These are phyloP conservation scores for Talaromyces marneffei DNA, from an alignment of 2,329 filamentous ascomycete species.

Conservation along the genomic window DNA sequence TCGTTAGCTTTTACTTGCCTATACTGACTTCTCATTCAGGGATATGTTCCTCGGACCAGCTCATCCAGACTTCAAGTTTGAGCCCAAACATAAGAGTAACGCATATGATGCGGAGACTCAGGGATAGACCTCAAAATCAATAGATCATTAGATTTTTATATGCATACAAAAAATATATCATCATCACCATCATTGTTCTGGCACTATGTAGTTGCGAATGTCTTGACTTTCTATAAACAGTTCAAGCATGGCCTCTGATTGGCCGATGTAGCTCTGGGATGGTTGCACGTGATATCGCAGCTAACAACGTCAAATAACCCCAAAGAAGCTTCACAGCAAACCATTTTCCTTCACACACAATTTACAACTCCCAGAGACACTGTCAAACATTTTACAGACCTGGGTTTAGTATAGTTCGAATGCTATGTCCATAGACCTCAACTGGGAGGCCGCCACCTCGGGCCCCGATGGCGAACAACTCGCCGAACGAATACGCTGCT, in stretches of 20 bases:
- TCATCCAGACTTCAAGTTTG: conserved; percentile 84
- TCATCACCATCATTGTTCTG: not conserved
- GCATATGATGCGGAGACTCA: conserved; percentile 77
- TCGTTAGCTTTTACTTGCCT: not conserved
- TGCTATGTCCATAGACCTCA: conserved; percentile 93
- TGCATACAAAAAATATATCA: not conserved
- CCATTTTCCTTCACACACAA: not conserved
- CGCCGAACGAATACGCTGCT: conserved; percentile 79
- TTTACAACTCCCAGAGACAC: not conserved
- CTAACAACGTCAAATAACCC: not conserved
- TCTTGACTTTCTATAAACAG: not conserved
- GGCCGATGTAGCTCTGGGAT: not conserved
- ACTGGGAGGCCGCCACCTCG: conserved; percentile 87
- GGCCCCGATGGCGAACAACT: conserved; percentile 81
- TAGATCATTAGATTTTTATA: not conserved
- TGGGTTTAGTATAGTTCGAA: too few species aligned
- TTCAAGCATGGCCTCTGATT: not conserved
- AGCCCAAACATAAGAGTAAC: conserved; percentile 97
- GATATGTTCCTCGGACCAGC: conserved; percentile 97
- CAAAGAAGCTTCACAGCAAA: not conserved
- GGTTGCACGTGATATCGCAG: not conserved
- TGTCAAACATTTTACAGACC: not conserved
- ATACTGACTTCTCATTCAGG: conserved; percentile 43
- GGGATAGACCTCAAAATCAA: conserved; percentile 41
- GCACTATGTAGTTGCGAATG: not conserved